Conservation (phyloP, 2,329 filamentous ascomycete species). For the Alternaria angustiovoidea region DNA sequence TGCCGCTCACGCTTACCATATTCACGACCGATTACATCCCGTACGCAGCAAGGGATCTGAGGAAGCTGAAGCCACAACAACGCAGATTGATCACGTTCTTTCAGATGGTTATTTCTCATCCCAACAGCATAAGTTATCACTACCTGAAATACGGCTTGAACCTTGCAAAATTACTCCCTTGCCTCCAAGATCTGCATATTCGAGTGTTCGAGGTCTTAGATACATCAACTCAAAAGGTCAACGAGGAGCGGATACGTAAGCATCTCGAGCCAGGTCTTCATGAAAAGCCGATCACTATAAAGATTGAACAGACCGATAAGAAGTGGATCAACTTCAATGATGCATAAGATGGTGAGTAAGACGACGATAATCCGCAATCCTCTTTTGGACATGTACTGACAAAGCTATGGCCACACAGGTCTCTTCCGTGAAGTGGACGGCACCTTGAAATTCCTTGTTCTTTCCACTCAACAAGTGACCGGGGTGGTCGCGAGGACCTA, state of each 20-base stretch:
- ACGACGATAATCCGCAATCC: background rate
- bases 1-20: constrained; percentile 3
- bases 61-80: background rate
- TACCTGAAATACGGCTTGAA: too few species aligned
- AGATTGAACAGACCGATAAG: background rate
- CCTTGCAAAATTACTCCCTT: background rate
- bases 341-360: background rate
- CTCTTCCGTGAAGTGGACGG: background rate
- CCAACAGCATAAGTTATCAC: background rate
- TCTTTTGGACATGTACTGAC: background rate
- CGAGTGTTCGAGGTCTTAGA: background rate
- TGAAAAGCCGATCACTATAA: background rate
- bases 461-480: too few species aligned
- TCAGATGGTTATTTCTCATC: background rate
- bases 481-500: too few species aligned
- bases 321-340: background rate
- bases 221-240: background rate
- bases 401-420: too few species aligned
- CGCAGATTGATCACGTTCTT: background rate
- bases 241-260: background rate
- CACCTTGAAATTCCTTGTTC: background rate
- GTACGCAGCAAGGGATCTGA: background rate
- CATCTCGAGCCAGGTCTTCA: background rate
- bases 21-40: background rate
- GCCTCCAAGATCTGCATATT: background rate